Evolutionary conservation across 352 stramenopile species (phyloP).

Genomic region (Aphanomyces euteiches): DNA sequence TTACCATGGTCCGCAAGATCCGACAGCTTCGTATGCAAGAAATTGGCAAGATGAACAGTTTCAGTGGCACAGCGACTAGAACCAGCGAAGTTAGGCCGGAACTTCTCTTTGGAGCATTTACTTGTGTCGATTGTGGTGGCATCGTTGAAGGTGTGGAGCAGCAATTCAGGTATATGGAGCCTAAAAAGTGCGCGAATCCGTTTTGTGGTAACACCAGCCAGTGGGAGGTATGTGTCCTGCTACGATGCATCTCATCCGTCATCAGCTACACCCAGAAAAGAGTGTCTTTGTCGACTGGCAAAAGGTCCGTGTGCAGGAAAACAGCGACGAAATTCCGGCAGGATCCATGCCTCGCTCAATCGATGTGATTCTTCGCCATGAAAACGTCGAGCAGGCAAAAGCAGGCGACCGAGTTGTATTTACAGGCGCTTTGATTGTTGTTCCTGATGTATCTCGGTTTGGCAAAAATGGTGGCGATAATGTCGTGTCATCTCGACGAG

Average conservation of each 20-base stretch:
- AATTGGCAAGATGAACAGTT: slow-evolving; percentile 91
- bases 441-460: slow-evolving; percentile 94
- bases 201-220: slow-evolving; percentile 89
- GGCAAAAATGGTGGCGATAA: slow-evolving; percentile 60
- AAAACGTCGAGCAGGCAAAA: slow-evolving; percentile 97
- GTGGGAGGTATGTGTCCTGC: slow-evolving; percentile 43
- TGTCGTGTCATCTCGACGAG: slow-evolving; percentile 48
- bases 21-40: slow-evolving; percentile 88
- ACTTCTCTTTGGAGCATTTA: slow-evolving; percentile 94
- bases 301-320: slow-evolving; percentile 98
- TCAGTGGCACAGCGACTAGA: slow-evolving; percentile 96
- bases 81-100: slow-evolving; percentile 97
- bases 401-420: slow-evolving; percentile 95
- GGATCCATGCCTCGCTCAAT: slow-evolving; percentile 96
- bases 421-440: slow-evolving; percentile 92
- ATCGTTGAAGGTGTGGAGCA: slow-evolving; percentile 92
- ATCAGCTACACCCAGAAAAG: slow-evolving; percentile 77
- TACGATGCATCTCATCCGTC: background rate
- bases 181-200: slow-evolving; percentile 94
- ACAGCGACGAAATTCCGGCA: slow-evolving; percentile 97
- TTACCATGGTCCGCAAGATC: slow-evolving; percentile 66
- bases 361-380: slow-evolving; percentile 96
- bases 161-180: slow-evolving; percentile 97
- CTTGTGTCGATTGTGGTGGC: slow-evolving; percentile 91
- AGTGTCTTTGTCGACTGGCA: slow-evolving; percentile 99